Evolutionary conservation across 106 monocot genomes (phyloP), one percentile per base, ranked within the genome.

Genomic region (Phalaenopsis aphrodite): DNA sequence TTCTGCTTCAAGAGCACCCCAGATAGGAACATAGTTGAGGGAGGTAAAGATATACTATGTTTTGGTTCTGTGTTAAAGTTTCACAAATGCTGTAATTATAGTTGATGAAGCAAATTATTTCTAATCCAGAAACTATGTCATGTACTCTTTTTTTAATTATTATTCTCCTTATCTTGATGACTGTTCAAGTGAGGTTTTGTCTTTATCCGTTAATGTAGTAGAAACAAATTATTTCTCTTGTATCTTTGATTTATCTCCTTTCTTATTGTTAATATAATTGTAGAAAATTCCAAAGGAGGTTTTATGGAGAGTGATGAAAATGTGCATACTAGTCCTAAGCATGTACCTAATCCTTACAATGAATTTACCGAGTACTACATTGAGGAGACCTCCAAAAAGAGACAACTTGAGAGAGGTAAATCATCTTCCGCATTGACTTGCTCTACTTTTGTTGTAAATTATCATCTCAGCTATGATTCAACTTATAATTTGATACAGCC

Each of bases 381-480:
- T 52, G 12, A 69, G 39, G 69, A 69, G 3, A 69, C 39, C 14
- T 39, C 23, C 39, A 15, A 38, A 69, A 69, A 39, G 69, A 38
- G n/a, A 69, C 39, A 69, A 39, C 69, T 15, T 36, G 12, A 69
- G 38, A 11, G 6, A 61, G 61, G n/a, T 23, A 21, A 61, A 5
- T 61, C 61, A 21, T 61, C 21, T 17, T 15, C 21, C n/a, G 21
- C 5, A 61, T 61, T 61, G 21, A 61, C 61, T 4, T 61, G 61
- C 61, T 74, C 5, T 74, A 17, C 1, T 74, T 74, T 18, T 74
- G 16, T 74, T 74, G 18, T 74, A 74, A 74, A 42, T 74, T 18
- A 12, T 74, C 16, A 5, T 74, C 18, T 14, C 12, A 14, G 11
- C 38, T 37, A 38, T 69, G 5, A 61, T n/a, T 61, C 21, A 61